Conservation (phyloP, 768 basidiomycete genomes). For the Sporobolomyces phaffii region DNA sequence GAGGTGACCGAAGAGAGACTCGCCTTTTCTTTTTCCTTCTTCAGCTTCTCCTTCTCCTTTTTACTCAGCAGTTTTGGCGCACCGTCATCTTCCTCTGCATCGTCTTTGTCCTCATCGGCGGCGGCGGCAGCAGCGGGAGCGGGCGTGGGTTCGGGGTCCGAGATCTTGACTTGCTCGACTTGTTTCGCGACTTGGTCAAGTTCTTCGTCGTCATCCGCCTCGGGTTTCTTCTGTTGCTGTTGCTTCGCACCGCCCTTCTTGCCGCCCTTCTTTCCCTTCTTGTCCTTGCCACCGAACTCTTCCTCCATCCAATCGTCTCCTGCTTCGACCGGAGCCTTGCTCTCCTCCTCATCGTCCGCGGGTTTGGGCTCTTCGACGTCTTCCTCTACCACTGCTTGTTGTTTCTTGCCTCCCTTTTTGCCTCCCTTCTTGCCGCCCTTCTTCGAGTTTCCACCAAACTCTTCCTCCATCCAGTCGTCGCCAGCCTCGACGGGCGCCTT, state of each 20-base stretch:
- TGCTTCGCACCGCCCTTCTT: constrained; percentile 51
- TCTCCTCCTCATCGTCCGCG: constrained; percentile 15
- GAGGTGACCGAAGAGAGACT: constrained; percentile 18
- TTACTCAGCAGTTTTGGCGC: constrained; percentile 63
- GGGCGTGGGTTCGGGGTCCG: constrained; percentile 11
- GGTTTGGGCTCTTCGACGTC: constrained; percentile 23
- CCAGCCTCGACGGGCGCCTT: constrained; percentile 51
- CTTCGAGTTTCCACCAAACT: constrained; percentile 62
- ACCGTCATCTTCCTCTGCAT: constrained; percentile 53
- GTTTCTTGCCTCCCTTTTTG: constrained; percentile 52
- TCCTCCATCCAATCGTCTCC: constrained; percentile 68
- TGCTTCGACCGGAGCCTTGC: constrained; percentile 41
- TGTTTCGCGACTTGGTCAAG: constrained; percentile 4
- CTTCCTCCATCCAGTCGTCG: constrained; percentile 67
- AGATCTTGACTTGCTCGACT: constrained; percentile 18
- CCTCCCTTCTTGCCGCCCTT: constrained; percentile 52
- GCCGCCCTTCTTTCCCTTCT: constrained; percentile 51
- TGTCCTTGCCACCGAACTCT: constrained; percentile 62
- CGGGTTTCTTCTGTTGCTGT: constrained; percentile 13
- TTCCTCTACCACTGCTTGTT: constrained; percentile 14
- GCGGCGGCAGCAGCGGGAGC: constrained; percentile 40
- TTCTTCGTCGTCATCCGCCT: constrained; percentile 31
- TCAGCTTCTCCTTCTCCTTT: constrained; percentile 93
- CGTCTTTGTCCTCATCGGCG: constrained; percentile 52
- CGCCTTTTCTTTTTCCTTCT: constrained; percentile 96